phyloP scores from a whole-genome alignment of 2,329 filamentous ascomycete genomes.

The Trichoderma harzianum region DNA sequence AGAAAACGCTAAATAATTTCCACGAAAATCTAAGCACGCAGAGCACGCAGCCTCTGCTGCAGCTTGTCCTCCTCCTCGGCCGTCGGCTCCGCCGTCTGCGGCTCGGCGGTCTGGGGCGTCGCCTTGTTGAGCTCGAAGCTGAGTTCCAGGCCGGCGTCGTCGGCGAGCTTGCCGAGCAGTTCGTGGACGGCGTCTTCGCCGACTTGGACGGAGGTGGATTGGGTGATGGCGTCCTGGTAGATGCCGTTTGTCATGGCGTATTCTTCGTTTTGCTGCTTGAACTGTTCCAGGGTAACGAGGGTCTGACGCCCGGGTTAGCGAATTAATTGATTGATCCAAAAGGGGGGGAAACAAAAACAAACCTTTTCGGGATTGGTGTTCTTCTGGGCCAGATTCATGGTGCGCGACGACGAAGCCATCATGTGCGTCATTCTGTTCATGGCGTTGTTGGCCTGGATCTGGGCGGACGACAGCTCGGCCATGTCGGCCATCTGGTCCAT shows the following conservation, averaged over 20 bases:
- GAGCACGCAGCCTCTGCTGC: slow-evolving; percentile 55
- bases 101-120: slow-evolving; percentile 55
- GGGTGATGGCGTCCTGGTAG: slow-evolving; percentile 81
- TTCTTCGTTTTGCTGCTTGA: slow-evolving; percentile 60
- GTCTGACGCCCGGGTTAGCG: slow-evolving; percentile 34
- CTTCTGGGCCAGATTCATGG: slow-evolving; percentile 57
- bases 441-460: slow-evolving; percentile 62
- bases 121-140: slow-evolving; percentile 66
- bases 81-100: slow-evolving; percentile 62
- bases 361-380: slow-evolving; percentile 58
- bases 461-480: slow-evolving; percentile 57
- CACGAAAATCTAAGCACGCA: slow-evolving; percentile 43
- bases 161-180: slow-evolving; percentile 78
- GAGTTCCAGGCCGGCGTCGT: slow-evolving; percentile 82
- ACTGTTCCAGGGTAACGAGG: slow-evolving; percentile 58
- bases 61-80: slow-evolving; percentile 77
- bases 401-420: slow-evolving; percentile 58
- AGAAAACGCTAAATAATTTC: background rate
- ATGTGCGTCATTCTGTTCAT: slow-evolving; percentile 65
- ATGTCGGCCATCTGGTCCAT: slow-evolving; percentile 65
- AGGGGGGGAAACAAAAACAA: slow-evolving; percentile 9
- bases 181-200: slow-evolving; percentile 83
- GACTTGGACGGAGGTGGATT: slow-evolving; percentile 69
- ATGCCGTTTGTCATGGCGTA: slow-evolving; percentile 66
- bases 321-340: background rate